Percentiles rank a stretch among this genome's conserved stretches.
These are phyloP conservation scores for Saccharomycopsis schoenii DNA, from an alignment of 805 yeast genomes.

Conservation along the genomic window DNA sequence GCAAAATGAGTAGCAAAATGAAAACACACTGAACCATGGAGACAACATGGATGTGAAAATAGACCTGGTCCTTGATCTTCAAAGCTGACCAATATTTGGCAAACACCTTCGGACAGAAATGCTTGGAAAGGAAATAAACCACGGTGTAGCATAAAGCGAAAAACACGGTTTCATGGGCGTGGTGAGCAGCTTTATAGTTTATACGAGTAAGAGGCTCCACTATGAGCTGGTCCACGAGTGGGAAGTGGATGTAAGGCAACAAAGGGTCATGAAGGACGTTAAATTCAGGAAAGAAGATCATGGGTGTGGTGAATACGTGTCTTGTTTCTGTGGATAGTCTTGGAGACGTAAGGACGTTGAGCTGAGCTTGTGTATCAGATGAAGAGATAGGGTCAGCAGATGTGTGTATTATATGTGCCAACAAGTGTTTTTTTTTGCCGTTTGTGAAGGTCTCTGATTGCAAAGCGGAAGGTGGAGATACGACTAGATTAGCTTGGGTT, in stretches of 20 bases:
- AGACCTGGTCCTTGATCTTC: conserved; percentile 40
- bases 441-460: no score
- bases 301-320: neutral
- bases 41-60: conserved; percentile 80
- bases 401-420: no score
- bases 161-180: conserved; percentile 26
- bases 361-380: no score
- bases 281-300: conserved; percentile 9
- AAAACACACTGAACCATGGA: conserved; percentile 74
- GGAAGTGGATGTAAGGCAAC: conserved; percentile 19
- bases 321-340: neutral
- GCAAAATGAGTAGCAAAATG: conserved; percentile 47
- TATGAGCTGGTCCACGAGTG: conserved; percentile 22
- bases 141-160: conserved; percentile 25
- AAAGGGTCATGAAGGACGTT: conserved; percentile 23
- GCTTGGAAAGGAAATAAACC: conserved; percentile 21
- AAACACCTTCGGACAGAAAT: conserved; percentile 21
- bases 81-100: conserved; percentile 20
- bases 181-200: conserved; percentile 17
- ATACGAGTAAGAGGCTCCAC: neutral
- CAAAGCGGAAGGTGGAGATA: no score
- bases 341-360: no score
- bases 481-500: no score
- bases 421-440: no score
- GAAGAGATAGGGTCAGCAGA: no score